Conservation (phyloP, 129 eudicot species). For the Lactuca saligna region DNA sequence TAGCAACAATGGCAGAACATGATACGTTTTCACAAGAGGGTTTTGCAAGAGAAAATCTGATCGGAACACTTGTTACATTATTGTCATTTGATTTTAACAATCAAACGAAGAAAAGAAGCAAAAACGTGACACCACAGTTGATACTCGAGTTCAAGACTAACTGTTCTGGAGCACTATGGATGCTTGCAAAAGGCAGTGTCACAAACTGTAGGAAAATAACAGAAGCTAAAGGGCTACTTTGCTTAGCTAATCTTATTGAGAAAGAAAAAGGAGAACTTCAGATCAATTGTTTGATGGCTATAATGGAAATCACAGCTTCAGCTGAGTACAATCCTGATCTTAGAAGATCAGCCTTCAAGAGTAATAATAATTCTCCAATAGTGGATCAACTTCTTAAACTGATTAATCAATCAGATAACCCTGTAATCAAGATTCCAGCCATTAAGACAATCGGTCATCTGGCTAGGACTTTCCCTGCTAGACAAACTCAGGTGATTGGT, state of each 20-base stretch:
- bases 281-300: slow-evolving; percentile 49
- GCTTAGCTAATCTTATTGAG: slow-evolving; percentile 60
- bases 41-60: slow-evolving; percentile 57
- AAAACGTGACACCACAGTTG: slow-evolving; percentile 34
- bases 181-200: slow-evolving; percentile 54
- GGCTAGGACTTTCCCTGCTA: slow-evolving; percentile 61
- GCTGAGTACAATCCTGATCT: slow-evolving; percentile 60
- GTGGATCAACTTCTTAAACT: slow-evolving; percentile 55
- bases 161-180: slow-evolving; percentile 56
- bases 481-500: slow-evolving; percentile 43
- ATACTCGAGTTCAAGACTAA: slow-evolving; percentile 47
- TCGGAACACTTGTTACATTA: slow-evolving; percentile 49
- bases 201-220: slow-evolving; percentile 48
- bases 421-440: slow-evolving; percentile 44
- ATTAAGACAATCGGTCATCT: slow-evolving; percentile 56
- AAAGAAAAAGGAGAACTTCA: slow-evolving; percentile 46
- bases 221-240: slow-evolving; percentile 50
- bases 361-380: slow-evolving; percentile 49
- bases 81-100: slow-evolving; percentile 46
- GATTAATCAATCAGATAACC: slow-evolving; percentile 33
- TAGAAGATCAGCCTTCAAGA: slow-evolving; percentile 65
- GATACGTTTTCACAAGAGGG: slow-evolving; percentile 42
- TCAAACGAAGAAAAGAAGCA: slow-evolving; percentile 41
- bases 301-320: slow-evolving; percentile 47
- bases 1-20: slow-evolving; percentile 47